These are phyloP conservation scores for Vicia sativa DNA, from an alignment of 306 rosid species.

Conservation along the genomic window DNA sequence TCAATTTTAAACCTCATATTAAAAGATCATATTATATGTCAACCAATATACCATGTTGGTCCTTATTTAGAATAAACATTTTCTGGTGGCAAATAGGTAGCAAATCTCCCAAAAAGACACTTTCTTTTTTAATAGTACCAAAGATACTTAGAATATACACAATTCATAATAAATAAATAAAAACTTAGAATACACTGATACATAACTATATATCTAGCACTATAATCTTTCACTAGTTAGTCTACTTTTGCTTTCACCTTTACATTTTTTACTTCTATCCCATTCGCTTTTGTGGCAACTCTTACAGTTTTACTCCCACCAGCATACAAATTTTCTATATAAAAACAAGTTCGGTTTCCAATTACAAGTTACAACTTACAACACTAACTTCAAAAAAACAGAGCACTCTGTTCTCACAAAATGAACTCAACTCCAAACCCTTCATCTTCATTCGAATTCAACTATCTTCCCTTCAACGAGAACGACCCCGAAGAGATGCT, in stretches of 20 bases:
- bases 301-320: slow-evolving; percentile 26
- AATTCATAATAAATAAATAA: too few relatives aligned
- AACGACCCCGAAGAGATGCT: slow-evolving; percentile 94
- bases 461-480: slow-evolving; percentile 78
- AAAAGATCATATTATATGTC: too few relatives aligned
- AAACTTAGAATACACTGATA: too few relatives aligned
- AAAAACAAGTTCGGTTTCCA: neutral
- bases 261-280: neutral
- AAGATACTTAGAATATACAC: neutral
- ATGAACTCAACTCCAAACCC: slow-evolving; percentile 49
- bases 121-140: neutral
- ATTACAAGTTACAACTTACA: neutral
- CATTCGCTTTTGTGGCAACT: slow-evolving; percentile 33
- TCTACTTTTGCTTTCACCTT: neutral
- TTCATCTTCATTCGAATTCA: slow-evolving; percentile 51
- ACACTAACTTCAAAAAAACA: slow-evolving; percentile 26
- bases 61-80: too few relatives aligned
- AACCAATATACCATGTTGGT: too few relatives aligned
- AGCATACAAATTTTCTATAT: slow-evolving; percentile 21
- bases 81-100: neutral
- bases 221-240: neutral
- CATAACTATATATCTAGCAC: neutral
- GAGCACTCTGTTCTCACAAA: slow-evolving; percentile 36
- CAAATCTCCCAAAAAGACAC: neutral
- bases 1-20: too few relatives aligned